phyloP scores from a whole-genome alignment of 257 asterid genomes.

The Coffea eugenioides region DNA sequence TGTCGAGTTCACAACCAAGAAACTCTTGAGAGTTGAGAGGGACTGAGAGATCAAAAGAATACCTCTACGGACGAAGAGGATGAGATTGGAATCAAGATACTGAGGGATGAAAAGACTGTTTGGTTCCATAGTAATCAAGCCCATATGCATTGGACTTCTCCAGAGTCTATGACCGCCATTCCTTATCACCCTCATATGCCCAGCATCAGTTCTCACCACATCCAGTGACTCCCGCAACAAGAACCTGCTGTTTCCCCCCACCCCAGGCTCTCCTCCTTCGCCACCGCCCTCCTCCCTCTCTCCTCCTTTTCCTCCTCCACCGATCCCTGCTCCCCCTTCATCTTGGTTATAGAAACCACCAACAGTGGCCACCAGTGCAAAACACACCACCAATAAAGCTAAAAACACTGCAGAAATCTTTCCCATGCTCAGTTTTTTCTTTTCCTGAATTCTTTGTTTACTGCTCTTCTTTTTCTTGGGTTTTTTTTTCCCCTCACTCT shows the following conservation, averaged over 20 bases:
- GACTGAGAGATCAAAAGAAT: no score
- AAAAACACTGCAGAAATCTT: slow-evolving; percentile 12
- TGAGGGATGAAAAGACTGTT: slow-evolving; percentile 74
- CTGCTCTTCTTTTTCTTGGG: neutral
- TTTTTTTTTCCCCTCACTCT: no score
- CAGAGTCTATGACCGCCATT: slow-evolving; percentile 30
- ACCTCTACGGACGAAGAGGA: slow-evolving; percentile 78
- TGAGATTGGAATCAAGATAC: slow-evolving; percentile 69
- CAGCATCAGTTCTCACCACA: slow-evolving; percentile 69
- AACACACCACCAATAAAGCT: slow-evolving; percentile 25
- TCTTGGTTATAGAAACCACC: slow-evolving; percentile 21
- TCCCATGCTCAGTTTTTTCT: neutral
- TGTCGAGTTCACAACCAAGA: neutral
- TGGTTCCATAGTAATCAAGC: slow-evolving; percentile 89
- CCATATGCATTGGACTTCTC: slow-evolving; percentile 54
- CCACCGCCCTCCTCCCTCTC: slow-evolving; percentile 21
- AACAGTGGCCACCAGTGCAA: slow-evolving; percentile 19
- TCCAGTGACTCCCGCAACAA: slow-evolving; percentile 51
- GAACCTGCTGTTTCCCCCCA: slow-evolving; percentile 39
- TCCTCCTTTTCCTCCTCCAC: slow-evolving; percentile 17
- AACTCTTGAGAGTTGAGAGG: neutral
- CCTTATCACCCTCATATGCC: slow-evolving; percentile 59
- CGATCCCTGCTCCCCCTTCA: neutral
- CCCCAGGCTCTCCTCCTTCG: slow-evolving; percentile 23
- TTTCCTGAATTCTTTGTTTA: neutral